Conservation (phyloP, 2,329 filamentous ascomycete species). For the Teratosphaeria zuluensis region DNA sequence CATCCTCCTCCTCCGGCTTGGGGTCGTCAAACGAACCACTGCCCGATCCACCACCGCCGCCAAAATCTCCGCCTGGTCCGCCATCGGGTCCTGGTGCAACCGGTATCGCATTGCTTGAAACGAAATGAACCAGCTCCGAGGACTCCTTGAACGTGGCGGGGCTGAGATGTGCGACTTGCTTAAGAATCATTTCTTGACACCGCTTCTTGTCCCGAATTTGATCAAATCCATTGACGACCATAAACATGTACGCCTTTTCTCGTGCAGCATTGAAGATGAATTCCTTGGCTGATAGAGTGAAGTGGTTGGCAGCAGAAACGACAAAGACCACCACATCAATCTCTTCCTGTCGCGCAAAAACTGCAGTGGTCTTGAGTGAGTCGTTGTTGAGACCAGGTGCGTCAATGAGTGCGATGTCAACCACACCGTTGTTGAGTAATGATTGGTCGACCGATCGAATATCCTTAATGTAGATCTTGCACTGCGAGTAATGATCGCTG, state of each 20-base stretch:
- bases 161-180: slow-evolving; percentile 80
- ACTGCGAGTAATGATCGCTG: slow-evolving; percentile 80
- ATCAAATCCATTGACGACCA: slow-evolving; percentile 96
- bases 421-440: slow-evolving; percentile 90
- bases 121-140: slow-evolving; percentile 88
- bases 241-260: slow-evolving; percentile 97
- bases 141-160: slow-evolving; percentile 89
- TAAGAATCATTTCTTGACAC: slow-evolving; percentile 85
- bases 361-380: slow-evolving; percentile 91
- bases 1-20: slow-evolving; percentile 41
- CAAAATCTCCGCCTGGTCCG: slow-evolving; percentile 22
- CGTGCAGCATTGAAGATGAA: slow-evolving; percentile 93
- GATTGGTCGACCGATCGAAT: slow-evolving; percentile 83
- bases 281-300: slow-evolving; percentile 93
- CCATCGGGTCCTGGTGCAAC: slow-evolving; percentile 51
- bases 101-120: slow-evolving; percentile 92
- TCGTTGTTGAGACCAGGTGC: slow-evolving; percentile 92
- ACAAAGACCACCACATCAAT: slow-evolving; percentile 99
- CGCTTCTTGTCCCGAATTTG: slow-evolving; percentile 84
- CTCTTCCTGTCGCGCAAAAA: slow-evolving; percentile 94
- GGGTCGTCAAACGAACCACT: slow-evolving; percentile 27
- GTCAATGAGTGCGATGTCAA: slow-evolving; percentile 95
- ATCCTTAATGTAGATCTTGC: slow-evolving; percentile 95
- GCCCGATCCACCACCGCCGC: slow-evolving; percentile 20
- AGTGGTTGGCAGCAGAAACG: slow-evolving; percentile 94